Conservation (phyloP, 192 early-diverging fungal genomes). For the Coemansia biformis region DNA sequence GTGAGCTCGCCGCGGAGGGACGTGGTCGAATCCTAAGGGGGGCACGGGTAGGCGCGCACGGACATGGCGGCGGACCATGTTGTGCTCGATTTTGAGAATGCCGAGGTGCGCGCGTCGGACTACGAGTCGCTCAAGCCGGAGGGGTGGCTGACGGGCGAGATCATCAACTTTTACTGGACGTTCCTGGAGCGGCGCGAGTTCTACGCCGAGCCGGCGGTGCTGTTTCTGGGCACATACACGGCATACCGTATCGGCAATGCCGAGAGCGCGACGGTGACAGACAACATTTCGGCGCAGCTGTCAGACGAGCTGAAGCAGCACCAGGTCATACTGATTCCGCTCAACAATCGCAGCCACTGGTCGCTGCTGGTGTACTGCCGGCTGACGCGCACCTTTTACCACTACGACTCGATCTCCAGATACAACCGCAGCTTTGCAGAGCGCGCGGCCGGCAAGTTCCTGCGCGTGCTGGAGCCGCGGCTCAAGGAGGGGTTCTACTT, state of each 20-base stretch:
- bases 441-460: conserved; percentile 40
- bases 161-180: conserved; percentile 53
- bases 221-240: conserved; percentile 50
- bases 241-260: conserved; percentile 50
- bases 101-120: conserved; percentile 45
- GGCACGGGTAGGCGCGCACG: no score
- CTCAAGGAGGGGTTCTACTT: conserved; percentile 46
- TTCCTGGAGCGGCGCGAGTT: conserved; percentile 47
- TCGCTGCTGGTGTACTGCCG: conserved; percentile 47
- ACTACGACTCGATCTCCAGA: conserved; percentile 47
- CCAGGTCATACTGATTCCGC: conserved; percentile 40
- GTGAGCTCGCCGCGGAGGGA: no score
- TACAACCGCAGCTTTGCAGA: conserved; percentile 47
- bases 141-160: conserved; percentile 51
- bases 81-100: conserved; percentile 45
- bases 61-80: conserved; percentile 31
- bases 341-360: conserved; percentile 50
- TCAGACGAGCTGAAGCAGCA: conserved; percentile 31
- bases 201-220: conserved; percentile 18
- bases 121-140: conserved; percentile 45
- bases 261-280: conserved; percentile 30
- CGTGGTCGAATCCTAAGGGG: no score
- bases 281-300: conserved; percentile 41
- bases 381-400: conserved; percentile 48
- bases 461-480: conserved; percentile 35